phyloP scores from a whole-genome alignment of 139 green algal genomes.

The Monoraphidium neglectum region DNA sequence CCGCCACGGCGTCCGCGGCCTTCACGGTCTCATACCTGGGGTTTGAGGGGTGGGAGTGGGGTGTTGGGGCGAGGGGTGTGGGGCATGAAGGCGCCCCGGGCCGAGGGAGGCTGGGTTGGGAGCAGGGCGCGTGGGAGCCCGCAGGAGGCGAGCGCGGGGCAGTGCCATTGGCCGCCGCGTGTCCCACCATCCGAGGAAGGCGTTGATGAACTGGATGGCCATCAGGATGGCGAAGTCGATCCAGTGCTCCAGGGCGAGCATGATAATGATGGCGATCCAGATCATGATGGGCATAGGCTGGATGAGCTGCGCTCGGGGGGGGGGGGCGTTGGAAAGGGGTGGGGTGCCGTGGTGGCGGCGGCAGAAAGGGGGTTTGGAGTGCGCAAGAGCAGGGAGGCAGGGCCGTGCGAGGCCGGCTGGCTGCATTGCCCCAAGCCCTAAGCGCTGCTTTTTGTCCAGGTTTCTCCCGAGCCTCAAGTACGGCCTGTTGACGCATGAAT shows the following conservation, averaged over 20 bases:
- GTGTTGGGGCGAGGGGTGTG: neutral
- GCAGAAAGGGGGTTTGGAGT: no score
- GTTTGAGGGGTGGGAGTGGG: neutral
- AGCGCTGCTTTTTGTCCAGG: no score
- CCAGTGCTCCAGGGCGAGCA: slow-evolving; percentile 73
- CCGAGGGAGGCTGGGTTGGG: neutral
- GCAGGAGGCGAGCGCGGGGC: no score
- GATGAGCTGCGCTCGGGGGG: slow-evolving; percentile 52
- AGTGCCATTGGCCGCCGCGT: no score
- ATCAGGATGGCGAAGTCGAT: slow-evolving; percentile 74
- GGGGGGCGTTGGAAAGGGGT: neutral
- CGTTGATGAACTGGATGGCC: slow-evolving; percentile 86
- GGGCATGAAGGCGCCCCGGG: neutral
- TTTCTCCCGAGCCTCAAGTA: no score
- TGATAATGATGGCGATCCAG: slow-evolving; percentile 85
- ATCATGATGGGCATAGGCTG: slow-evolving; percentile 92
- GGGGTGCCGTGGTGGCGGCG: neutral
- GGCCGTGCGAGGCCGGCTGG: no score
- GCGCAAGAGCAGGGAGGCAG: no score
- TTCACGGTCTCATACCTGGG: slow-evolving; percentile 76
- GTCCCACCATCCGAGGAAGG: slow-evolving; percentile 72
- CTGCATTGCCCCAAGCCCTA: no score
- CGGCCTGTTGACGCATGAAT: no score
- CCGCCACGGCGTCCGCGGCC: slow-evolving; percentile 81
- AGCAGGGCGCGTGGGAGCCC: no score